Conservation (phyloP, 73 alveolate genomes). For the Symbiodinium pilosum region DNA sequence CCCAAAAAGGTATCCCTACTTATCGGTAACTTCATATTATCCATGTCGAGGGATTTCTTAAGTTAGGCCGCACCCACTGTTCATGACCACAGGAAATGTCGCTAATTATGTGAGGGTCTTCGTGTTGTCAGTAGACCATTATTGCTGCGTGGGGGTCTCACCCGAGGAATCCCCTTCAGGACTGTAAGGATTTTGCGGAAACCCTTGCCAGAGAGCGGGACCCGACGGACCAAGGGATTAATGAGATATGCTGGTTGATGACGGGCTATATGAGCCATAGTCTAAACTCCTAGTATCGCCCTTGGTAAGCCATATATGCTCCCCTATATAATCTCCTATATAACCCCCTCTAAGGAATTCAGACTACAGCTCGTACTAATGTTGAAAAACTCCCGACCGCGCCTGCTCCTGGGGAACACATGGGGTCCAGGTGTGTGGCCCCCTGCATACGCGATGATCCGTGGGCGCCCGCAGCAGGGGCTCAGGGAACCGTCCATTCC, state of each 20-base stretch:
- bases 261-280: no score
- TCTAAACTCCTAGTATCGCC: no score
- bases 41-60: no score
- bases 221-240: no score
- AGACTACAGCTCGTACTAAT: no score
- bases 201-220: no score
- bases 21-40: no score
- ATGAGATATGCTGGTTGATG: background rate
- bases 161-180: background rate
- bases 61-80: no score
- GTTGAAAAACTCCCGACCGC: background rate
- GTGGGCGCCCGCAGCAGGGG: slow-evolving; percentile 89
- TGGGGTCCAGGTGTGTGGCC: slow-evolving; percentile 87
- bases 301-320: background rate
- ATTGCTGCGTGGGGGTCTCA: background rate
- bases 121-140: background rate
- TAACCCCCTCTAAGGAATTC: no score
- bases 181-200: background rate
- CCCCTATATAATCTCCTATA: background rate
- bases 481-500: slow-evolving; percentile 83
- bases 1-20: no score
- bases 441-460: slow-evolving; percentile 58
- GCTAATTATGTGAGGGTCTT: background rate
- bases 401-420: slow-evolving; percentile 91
- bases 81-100: background rate